Evolutionary conservation across 2,329 filamentous ascomycete genomes (phyloP).

Genomic region (Hortaea werneckii): DNA sequence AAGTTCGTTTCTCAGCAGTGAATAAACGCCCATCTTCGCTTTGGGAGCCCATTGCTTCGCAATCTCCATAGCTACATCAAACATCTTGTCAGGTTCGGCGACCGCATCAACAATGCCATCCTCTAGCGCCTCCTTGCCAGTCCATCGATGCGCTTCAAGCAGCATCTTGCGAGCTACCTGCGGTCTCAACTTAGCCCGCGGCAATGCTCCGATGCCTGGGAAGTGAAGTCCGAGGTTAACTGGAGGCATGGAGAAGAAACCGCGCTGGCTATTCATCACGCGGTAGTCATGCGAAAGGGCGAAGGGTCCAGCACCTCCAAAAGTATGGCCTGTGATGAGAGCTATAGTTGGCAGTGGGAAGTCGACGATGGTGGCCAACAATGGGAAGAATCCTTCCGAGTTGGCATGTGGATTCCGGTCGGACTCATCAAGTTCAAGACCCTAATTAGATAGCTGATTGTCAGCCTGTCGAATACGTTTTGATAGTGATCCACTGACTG

Average conservation of each 20-base stretch:
- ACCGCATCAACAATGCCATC: conserved; percentile 47
- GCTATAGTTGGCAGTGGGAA: conserved; percentile 37
- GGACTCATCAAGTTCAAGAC: conserved; percentile 26
- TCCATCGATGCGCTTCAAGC: conserved; percentile 46
- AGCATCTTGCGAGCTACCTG: conserved; percentile 46
- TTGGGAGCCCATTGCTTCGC: conserved; percentile 35
- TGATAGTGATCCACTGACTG: conserved; percentile 15
- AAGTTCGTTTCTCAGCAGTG: conserved; percentile 41
- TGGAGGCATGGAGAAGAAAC: conserved; percentile 43
- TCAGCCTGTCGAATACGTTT: not conserved
- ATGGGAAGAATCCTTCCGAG: conserved; percentile 27
- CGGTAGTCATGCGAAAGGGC: conserved; percentile 40
- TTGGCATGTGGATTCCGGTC: conserved; percentile 27
- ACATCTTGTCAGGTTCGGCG: conserved; percentile 40
- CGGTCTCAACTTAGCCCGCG: conserved; percentile 42
- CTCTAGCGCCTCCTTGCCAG: conserved; percentile 39
- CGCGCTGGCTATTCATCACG: conserved; percentile 38
- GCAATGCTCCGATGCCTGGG: conserved; percentile 44
- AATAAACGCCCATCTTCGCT: conserved; percentile 42
- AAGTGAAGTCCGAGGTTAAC: conserved; percentile 48
- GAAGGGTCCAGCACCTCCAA: conserved; percentile 40
- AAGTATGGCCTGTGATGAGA: conserved; percentile 40
- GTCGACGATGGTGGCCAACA: conserved; percentile 26
- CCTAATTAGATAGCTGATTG: conserved; percentile 10
- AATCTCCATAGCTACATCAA: conserved; percentile 34